A percentile compares a stretch with the other conserved stretches of the same genome.
Conservation (phyloP, 2,329 filamentous ascomycete species). For the Cladophialophora immunda region DNA sequence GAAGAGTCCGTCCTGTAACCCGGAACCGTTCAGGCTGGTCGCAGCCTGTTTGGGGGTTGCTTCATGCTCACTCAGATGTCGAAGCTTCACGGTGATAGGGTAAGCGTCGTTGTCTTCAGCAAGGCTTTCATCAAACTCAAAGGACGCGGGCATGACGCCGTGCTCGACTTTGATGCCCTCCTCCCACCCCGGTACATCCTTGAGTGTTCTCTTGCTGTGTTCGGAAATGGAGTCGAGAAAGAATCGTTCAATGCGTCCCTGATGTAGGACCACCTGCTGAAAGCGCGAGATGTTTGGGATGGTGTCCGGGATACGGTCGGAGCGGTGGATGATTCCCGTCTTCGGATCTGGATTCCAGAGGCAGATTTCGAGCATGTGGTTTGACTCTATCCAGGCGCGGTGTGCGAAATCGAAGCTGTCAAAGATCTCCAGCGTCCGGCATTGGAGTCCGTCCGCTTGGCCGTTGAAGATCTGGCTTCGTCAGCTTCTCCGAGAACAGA, state of each 20-base stretch:
- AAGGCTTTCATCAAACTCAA: constrained; percentile 55
- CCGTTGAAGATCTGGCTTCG: constrained; percentile 43
- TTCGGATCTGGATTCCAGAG: constrained; percentile 68
- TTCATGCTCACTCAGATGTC: constrained; percentile 67
- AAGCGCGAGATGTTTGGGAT: constrained; percentile 69
- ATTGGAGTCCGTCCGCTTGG: constrained; percentile 67
- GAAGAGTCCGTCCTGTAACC: constrained; percentile 63
- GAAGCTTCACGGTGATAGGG: constrained; percentile 68
- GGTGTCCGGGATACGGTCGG: constrained; percentile 69
- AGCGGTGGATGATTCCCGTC: constrained; percentile 63
- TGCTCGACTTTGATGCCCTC: constrained; percentile 62
- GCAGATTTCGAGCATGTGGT: constrained; percentile 72
- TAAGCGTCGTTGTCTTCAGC: constrained; percentile 61
- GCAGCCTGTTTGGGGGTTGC: constrained; percentile 59
- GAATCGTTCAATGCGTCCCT: constrained; percentile 74
- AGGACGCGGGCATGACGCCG: constrained; percentile 63
- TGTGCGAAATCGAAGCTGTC: constrained; percentile 75
- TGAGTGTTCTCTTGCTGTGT: constrained; percentile 45
- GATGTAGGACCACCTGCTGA: constrained; percentile 73
- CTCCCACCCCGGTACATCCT: constrained; percentile 16
- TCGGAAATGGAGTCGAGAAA: constrained; percentile 66
- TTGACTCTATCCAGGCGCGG: constrained; percentile 70
- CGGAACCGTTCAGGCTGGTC: constrained; percentile 44
- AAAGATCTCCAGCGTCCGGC: constrained; percentile 75
- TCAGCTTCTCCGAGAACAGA: neutral